Evolutionary conservation across 2,329 filamentous ascomycete species (phyloP).

Genomic region (Colletotrichum costaricense): DNA sequence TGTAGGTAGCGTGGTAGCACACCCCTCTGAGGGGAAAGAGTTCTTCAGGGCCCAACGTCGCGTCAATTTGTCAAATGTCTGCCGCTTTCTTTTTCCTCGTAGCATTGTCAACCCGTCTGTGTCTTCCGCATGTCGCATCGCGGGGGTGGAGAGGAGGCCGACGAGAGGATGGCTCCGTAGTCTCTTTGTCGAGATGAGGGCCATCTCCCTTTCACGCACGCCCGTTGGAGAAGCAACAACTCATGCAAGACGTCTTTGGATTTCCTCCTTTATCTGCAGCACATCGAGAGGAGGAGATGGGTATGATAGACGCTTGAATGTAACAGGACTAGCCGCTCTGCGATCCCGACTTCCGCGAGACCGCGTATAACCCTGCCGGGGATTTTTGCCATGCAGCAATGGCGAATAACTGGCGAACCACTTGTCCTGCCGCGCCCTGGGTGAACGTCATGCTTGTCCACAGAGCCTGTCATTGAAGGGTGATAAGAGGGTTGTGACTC

Average conservation of each 20-base stretch:
- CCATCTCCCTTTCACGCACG: not conserved
- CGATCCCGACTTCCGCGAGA: conserved; percentile 14
- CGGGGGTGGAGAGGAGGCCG: not conserved
- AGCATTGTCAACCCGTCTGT: not conserved
- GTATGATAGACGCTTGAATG: not conserved
- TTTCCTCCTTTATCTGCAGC: not conserved
- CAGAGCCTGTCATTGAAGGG: conserved; percentile 2
- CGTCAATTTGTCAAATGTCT: not conserved
- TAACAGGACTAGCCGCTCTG: not conserved
- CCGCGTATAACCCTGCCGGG: conserved; percentile 16
- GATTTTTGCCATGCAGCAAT: conserved; percentile 25
- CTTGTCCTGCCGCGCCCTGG: not conserved
- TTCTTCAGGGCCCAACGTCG: not conserved
- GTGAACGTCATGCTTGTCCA: conserved; percentile 1
- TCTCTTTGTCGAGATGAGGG: not conserved
- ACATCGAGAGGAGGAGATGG: not conserved
- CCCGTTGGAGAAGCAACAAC: not conserved
- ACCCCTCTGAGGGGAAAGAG: not conserved
- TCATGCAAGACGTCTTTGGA: not conserved
- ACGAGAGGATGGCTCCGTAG: not conserved
- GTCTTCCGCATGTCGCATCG: not conserved
- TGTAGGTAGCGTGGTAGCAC: not conserved
- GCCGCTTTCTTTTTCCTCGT: conserved; percentile 6
- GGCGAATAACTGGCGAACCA: not conserved
- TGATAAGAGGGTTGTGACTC: not conserved